Evolutionary conservation across 2,329 filamentous ascomycete genomes (phyloP).

Genomic region (Simplicillium aogashimaense): DNA sequence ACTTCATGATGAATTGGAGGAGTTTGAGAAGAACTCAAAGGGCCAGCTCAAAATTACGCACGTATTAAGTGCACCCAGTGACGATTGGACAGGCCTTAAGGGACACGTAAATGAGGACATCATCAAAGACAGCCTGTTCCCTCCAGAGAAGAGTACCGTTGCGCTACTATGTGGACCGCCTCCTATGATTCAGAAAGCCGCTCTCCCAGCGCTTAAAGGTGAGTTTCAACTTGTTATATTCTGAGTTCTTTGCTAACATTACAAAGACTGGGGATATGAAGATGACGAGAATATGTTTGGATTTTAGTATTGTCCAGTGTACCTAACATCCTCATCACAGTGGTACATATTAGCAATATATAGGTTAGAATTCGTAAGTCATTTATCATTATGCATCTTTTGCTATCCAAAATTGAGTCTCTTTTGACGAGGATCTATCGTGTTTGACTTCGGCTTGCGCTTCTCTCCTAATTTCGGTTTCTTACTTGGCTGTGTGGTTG

Average conservation of each 20-base stretch:
- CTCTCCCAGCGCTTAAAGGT: constrained; percentile 32
- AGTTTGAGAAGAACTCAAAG: constrained; percentile 32
- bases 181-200: constrained; percentile 40
- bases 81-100: constrained; percentile 32
- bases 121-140: constrained; percentile 28
- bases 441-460: constrained; percentile 3
- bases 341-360: background rate
- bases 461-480: constrained; percentile 15
- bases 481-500: constrained; percentile 27
- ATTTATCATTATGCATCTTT: background rate
- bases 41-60: constrained; percentile 33
- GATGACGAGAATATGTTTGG: constrained; percentile 5
- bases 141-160: constrained; percentile 26
- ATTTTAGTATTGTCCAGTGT: background rate
- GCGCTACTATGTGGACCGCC: constrained; percentile 40
- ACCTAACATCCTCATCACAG: no score
- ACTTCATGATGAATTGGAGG: constrained; percentile 45
- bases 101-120: constrained; percentile 32
- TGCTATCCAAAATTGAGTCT: background rate
- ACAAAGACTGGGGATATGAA: constrained; percentile 2
- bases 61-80: constrained; percentile 32
- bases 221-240: background rate
- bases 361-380: background rate
- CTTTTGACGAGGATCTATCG: constrained; percentile 17
- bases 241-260: background rate